A percentile compares a stretch with the other conserved stretches of the same genome.
These are phyloP conservation scores for Mycotypha africana DNA, from an alignment of 371 early-diverging fungal genomes.

Conservation along the genomic window DNA sequence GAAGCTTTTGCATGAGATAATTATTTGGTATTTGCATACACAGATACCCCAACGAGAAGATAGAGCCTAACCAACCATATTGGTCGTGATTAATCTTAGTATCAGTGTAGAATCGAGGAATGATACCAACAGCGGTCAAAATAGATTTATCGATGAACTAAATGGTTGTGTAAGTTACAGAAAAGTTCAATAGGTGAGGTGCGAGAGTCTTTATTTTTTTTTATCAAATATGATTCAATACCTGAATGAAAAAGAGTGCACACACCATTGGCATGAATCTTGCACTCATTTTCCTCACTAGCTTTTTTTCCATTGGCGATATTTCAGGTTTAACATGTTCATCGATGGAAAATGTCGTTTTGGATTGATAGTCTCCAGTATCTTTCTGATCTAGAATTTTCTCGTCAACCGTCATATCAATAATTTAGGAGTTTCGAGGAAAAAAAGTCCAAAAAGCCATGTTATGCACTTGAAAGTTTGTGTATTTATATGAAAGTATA, in stretches of 20 bases:
- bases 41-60: not conserved
- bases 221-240: too few species aligned
- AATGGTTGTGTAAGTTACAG: not conserved
- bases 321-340: too few species aligned
- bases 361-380: too few species aligned
- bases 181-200: not conserved
- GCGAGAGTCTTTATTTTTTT: too few species aligned
- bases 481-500: too few species aligned
- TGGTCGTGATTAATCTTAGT: constrained; percentile 2
- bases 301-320: constrained; percentile 3
- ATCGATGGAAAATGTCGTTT: too few species aligned
- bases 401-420: too few species aligned
- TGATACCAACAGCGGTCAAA: not conserved
- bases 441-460: too few species aligned
- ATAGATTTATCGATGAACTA: not conserved
- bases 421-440: too few species aligned
- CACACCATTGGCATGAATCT: not conserved
- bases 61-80: not conserved
- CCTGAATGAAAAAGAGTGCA: not conserved
- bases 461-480: too few species aligned
- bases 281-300: not conserved
- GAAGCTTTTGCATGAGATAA: constrained; percentile 26
- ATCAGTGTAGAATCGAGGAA: not conserved
- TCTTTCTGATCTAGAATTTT: too few species aligned
- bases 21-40: constrained; percentile 21